Percentiles rank a stretch among this genome's conserved stretches.
These are phyloP conservation scores for Toxicodendron radicans DNA, from an alignment of 345 rosid genomes.

Conservation along the genomic window DNA sequence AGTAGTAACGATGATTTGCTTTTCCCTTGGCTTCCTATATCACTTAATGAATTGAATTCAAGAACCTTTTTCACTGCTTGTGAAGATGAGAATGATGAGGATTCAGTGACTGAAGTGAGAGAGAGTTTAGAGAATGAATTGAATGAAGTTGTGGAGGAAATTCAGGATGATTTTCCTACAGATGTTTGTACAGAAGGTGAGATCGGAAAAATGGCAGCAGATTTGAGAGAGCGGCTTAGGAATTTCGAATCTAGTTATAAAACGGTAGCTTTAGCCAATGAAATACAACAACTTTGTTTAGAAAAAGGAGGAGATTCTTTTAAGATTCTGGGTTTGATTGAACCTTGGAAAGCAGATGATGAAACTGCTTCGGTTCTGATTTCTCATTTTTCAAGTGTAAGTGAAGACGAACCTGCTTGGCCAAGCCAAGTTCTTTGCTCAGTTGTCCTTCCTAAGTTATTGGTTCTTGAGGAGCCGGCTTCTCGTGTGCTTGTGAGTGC, in stretches of 20 bases:
- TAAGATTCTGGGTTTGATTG: conserved; percentile 51
- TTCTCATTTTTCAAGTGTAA: conserved; percentile 42
- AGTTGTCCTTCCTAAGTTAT: conserved; percentile 63
- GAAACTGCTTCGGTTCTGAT: conserved; percentile 60
- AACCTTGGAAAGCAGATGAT: conserved; percentile 74
- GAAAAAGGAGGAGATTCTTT: conserved; percentile 39
- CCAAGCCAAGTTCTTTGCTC: conserved; percentile 69
- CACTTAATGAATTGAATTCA: conserved; percentile 31
- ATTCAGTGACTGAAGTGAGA: conserved; percentile 28
- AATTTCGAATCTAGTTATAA: conserved; percentile 47
- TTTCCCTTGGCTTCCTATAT: conserved; percentile 74
- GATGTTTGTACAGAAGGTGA: conserved; percentile 37
- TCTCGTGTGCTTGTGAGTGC: conserved; percentile 61
- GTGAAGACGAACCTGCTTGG: conserved; percentile 56
- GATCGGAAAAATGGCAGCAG: conserved; percentile 36
- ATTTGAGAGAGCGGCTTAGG: conserved; percentile 39
- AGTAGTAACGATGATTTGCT: conserved; percentile 22
- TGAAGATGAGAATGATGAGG: conserved; percentile 28
- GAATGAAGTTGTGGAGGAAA: conserved; percentile 27
- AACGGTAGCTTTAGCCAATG: conserved; percentile 44
- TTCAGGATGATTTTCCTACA: conserved; percentile 27
- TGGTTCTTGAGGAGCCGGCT: conserved; percentile 54
- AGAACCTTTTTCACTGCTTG: conserved; percentile 29
- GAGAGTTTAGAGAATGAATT: conserved; percentile 34
- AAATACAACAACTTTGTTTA: conserved; percentile 52